These are phyloP conservation scores for Hysterangium stoloniferum DNA, from an alignment of 768 basidiomycete species.

Conservation along the genomic window DNA sequence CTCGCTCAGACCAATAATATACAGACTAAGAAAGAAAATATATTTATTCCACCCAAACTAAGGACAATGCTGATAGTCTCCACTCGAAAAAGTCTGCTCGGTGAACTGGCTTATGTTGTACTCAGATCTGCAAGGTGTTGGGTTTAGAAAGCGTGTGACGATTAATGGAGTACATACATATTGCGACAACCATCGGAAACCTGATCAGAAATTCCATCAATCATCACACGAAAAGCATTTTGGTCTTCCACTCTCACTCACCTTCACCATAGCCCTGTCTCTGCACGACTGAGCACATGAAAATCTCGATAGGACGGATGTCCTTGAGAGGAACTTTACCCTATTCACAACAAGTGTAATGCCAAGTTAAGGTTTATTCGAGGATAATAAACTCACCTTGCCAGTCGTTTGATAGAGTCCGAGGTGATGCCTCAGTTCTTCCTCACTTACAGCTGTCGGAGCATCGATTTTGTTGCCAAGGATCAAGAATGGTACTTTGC, in stretches of 20 bases:
- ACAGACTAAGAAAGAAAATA: too few relatives aligned
- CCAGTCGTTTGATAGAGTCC: slow-evolving; percentile 99
- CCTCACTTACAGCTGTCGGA: slow-evolving; percentile 94
- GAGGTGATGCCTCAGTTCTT: slow-evolving; percentile 90
- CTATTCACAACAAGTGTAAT: slow-evolving; percentile 31
- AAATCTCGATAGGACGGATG: slow-evolving; percentile 96
- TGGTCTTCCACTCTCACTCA: slow-evolving; percentile 23
- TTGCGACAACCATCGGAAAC: slow-evolving; percentile 96
- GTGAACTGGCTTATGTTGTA: too few relatives aligned
- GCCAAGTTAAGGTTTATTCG: not conserved
- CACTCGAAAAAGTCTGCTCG: too few relatives aligned
- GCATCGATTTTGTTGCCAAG: slow-evolving; percentile 99
- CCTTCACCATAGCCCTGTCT: slow-evolving; percentile 98
- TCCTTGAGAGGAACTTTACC: slow-evolving; percentile 96
- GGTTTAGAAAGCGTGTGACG: slow-evolving; percentile 3
- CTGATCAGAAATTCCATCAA: slow-evolving; percentile 26
- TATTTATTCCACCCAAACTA: too few relatives aligned
- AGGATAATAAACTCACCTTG: slow-evolving; percentile 56
- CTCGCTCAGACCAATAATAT: too few relatives aligned
- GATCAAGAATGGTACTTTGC: slow-evolving; percentile 95
- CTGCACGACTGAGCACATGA: slow-evolving; percentile 99
- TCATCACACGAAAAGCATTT: slow-evolving; percentile 1
- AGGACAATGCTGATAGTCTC: too few relatives aligned
- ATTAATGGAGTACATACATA: slow-evolving; percentile 51
- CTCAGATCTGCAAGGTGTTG: slow-evolving; percentile 18